Evolutionary conservation across 495 filamentous ascomycete species (phyloP).

Genomic region (Neurospora sp.): DNA sequence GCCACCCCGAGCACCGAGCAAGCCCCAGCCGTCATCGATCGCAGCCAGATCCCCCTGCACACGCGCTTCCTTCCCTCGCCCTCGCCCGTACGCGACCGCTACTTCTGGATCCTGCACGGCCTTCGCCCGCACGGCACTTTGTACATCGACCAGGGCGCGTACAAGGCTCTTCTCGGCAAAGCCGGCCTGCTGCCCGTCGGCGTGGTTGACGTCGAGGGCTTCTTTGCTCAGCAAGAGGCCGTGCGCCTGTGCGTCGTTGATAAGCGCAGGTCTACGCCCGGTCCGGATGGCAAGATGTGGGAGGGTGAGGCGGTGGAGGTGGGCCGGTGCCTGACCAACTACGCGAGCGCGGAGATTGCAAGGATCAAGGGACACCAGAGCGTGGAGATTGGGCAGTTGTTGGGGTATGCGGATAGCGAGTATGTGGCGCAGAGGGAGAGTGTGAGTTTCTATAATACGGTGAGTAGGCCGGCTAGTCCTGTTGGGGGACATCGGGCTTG

Average conservation of each 20-base stretch:
- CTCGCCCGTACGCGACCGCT: constrained; percentile 78
- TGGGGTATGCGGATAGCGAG: constrained; percentile 91
- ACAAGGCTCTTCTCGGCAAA: constrained; percentile 65
- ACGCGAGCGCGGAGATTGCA: constrained; percentile 70
- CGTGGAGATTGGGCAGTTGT: constrained; percentile 59
- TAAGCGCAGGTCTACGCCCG: constrained; percentile 10
- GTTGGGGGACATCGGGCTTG: constrained; percentile 15
- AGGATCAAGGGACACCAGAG: constrained; percentile 80
- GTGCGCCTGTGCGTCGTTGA: constrained; percentile 75
- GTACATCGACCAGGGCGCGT: constrained; percentile 84
- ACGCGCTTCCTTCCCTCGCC: constrained; percentile 87
- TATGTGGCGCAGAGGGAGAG: constrained; percentile 89
- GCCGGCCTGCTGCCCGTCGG: constrained; percentile 88
- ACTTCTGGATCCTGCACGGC: constrained; percentile 95
- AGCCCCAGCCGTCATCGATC: constrained; percentile 20
- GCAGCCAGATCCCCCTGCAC: constrained; percentile 53
- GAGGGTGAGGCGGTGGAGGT: constrained; percentile 60
- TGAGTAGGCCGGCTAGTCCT: constrained; percentile 33
- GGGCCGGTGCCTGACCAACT: constrained; percentile 87
- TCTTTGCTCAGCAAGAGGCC: constrained; percentile 84
- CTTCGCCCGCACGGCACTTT: constrained; percentile 85
- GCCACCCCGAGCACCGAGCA: constrained; percentile 16
- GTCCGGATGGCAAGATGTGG: constrained; percentile 27
- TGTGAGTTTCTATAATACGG: constrained; percentile 57
- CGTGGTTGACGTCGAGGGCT: constrained; percentile 77